Percentiles rank a stretch among this genome's conserved stretches.
Conservation (phyloP, 495 filamentous ascomycete species). For the Trichoderma asperelloides region DNA sequence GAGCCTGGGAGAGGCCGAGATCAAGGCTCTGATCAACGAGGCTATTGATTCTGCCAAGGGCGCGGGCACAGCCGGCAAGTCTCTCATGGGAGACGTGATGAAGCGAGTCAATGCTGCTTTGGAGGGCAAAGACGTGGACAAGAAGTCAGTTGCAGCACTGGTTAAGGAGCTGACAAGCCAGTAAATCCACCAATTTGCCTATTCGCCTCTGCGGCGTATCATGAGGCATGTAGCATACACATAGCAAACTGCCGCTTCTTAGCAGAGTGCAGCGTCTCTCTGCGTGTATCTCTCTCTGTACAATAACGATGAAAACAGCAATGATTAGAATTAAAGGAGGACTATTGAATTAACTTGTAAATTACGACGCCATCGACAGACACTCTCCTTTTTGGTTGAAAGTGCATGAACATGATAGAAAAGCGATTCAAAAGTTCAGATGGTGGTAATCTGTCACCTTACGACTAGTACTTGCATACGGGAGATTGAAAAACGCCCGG, state of each 20-base stretch:
- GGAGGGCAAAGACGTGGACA: constrained; percentile 30
- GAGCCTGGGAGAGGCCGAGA: constrained; percentile 30
- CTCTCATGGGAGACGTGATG: constrained; percentile 25
- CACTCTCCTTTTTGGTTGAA: not conserved
- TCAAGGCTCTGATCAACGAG: constrained; percentile 27
- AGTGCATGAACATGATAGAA: not conserved
- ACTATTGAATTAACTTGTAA: not conserved
- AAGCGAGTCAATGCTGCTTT: constrained; percentile 27
- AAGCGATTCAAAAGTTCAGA: not conserved
- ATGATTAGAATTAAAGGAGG: not conserved
- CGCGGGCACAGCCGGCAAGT: constrained; percentile 19
- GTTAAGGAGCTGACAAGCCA: constrained; percentile 21
- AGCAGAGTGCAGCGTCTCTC: not conserved
- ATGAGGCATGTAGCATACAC: not conserved
- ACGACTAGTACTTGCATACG: no score
- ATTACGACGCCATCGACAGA: not conserved
- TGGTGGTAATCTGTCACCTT: no score
- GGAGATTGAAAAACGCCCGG: not conserved
- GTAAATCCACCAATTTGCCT: not conserved
- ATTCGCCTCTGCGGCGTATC: not conserved
- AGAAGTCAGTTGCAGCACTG: constrained; percentile 22
- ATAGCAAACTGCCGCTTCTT: no score
- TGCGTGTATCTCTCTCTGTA: not conserved
- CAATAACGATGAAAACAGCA: not conserved
- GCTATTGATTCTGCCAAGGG: constrained; percentile 24